phyloP scores from a whole-genome alignment of 148 eudicot genomes.

The Cornus controversa region DNA sequence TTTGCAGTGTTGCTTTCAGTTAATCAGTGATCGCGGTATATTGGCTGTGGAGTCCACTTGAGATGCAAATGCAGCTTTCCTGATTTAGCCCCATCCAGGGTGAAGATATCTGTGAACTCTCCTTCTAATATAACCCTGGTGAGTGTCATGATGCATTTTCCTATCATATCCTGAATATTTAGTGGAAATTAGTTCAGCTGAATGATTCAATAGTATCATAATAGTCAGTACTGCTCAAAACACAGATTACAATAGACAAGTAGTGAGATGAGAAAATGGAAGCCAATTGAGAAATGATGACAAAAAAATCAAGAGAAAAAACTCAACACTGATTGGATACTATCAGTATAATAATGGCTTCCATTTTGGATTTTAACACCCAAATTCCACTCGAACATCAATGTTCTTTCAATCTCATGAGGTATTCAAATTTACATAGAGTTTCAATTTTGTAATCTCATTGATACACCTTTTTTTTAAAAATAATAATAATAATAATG shows the following conservation, averaged over 20 bases:
- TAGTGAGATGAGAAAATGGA: not conserved
- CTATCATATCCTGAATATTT: conserved; percentile 57
- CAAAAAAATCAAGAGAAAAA: not conserved
- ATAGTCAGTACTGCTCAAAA: not conserved
- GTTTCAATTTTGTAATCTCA: too few relatives aligned
- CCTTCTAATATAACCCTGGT: conserved; percentile 63
- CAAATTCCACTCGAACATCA: not conserved
- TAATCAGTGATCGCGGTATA: conserved; percentile 41
- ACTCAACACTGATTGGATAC: not conserved
- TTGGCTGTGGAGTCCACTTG: conserved; percentile 69
- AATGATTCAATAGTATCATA: too few relatives aligned
- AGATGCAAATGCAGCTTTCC: conserved; percentile 47
- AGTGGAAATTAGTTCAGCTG: not conserved
- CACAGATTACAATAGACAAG: not conserved
- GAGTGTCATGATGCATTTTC: conserved; percentile 68
- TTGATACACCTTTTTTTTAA: too few relatives aligned
- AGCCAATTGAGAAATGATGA: not conserved
- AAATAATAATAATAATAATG: too few relatives aligned
- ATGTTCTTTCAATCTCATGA: not conserved
- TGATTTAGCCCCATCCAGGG: conserved; percentile 48
- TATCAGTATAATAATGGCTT: not conserved
- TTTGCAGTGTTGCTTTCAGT: not conserved
- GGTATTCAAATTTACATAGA: too few relatives aligned
- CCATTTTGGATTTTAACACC: not conserved
- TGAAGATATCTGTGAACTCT: conserved; percentile 48